Evolutionary conservation across 2,329 filamentous ascomycete species (phyloP), one percentile per base, ranked within the genome.

Genomic region (Decorospora gaudefroyi): DNA sequence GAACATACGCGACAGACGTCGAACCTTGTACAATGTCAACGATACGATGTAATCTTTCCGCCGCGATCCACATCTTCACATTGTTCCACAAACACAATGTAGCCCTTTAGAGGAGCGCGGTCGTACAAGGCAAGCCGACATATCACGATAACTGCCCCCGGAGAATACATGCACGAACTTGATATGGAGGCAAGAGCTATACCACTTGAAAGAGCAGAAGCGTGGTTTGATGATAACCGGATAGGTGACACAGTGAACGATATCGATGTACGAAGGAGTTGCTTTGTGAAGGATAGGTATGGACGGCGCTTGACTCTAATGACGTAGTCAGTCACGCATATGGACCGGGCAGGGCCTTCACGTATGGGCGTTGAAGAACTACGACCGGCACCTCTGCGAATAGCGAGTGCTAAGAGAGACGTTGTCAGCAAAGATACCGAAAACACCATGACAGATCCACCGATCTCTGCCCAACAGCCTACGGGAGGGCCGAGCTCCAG

Each of bases 71-170:
- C 6, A 6, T 13, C 27, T 33, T 42, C 38, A 42, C 18, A 22
- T 21, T n/a, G 4, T 12, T 26, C 9, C 12, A 13, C 37, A 46
- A 42, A 36, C 43, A 42, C n/a, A 9, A 26, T 22, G 13, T 4
- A 6, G 25, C 15, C 13, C 15, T 30, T 4, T 27, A 23, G 17
- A 31, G 19, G 6, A 17, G 1, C 9, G 28, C 17, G 6, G 21
- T 28, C 3, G 5, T 10, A 45, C 12, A 9, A 16, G 7, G 19
- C 15, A 22, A 15, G 17, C 3, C 15, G 42, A 39, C 18, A 33
- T 15, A 18, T 33, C 8, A 12, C 28, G 12, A 4, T 7, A 4
- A 27, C 21, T 27, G 2, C 12, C 7, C 11, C 21, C 11, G 23
- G 18, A n/a, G 13, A 18, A 29, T 1, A 18, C 15, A 6, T 18